Base-by-base conservation (phyloP, 2,329 filamentous ascomycete species). In the Penicillium vulpinum region DNA sequence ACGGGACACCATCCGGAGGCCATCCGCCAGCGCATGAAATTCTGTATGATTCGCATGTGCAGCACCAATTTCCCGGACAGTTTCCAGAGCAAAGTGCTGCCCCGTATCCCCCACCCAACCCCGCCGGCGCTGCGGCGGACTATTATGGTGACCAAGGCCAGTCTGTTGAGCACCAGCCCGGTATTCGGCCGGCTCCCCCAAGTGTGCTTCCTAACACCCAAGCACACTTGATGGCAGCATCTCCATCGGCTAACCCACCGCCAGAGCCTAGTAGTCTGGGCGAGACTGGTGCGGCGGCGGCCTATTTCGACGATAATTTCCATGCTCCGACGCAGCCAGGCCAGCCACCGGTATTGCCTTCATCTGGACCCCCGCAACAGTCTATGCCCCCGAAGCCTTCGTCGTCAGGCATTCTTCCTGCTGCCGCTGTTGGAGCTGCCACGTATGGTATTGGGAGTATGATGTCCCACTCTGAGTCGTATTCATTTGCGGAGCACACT, bases 141-240 rank as follows among this genome's bases (percentile, higher is more conserved):
- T 88, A 85, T 68, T 88, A 87, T 67, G 79, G 81, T 41, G 85
- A 87, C 66, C 80, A 84, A 63, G 85, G 85, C 11, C 75, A 87
- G 66, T 86, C 83, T 18, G 84, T 88, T 2, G 67, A 75, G 10
- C 68, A 76, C 13, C 85, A 88, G 68, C 85, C 85, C 7, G 85
- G 85, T n/a, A 76, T 85, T 11, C 77, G 85, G 41, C 79, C 82
- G 7, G 70, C 78, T 16, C 75, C 75, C 31, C 81, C 82, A 24
- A 77, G 79, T 1, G 76, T 85, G 36, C 81, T 85, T 54, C 77
- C 82, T 16, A 80, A 78, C 31, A 77, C 79, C 40, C 80, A 85
- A 59, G 80, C 82, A 26, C 85, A 86, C 70, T 74, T 87, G 50
- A 78, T 81, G 67, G 63, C 83, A 24, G 81, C 85, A 16, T 80